These are phyloP conservation scores for Yarrowia deformans DNA, from an alignment of 805 yeast genomes.

Conservation along the genomic window DNA sequence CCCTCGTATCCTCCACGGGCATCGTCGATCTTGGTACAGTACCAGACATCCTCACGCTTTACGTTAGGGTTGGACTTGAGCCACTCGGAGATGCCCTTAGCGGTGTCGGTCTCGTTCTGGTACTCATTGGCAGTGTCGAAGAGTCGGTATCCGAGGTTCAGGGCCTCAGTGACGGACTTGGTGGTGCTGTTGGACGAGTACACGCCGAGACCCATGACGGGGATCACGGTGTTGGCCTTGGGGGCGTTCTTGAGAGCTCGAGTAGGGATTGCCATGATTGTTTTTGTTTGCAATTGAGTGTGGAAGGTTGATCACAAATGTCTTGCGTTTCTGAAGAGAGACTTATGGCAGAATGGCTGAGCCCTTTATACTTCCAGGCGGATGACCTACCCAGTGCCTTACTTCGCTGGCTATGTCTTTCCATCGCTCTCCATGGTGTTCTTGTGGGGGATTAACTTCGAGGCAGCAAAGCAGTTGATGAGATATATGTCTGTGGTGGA, in stretches of 20 bases:
- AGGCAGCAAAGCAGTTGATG: conserved; percentile 7
- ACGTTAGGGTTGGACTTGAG: conserved; percentile 69
- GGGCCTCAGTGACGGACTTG: conserved; percentile 78
- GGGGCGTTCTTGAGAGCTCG: conserved; percentile 32
- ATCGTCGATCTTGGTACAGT: conserved; percentile 90
- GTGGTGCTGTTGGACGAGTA: conserved; percentile 56
- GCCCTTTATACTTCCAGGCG: conserved; percentile 22
- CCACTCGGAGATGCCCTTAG: conserved; percentile 69
- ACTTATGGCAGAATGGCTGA: neutral
- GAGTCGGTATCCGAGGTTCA: conserved; percentile 80
- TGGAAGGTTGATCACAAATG: conserved; percentile 1
- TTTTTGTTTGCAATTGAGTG: neutral
- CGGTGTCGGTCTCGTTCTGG: conserved; percentile 74
- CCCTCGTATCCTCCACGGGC: conserved; percentile 50
- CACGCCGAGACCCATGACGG: conserved; percentile 76
- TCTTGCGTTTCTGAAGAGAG: conserved; percentile 3
- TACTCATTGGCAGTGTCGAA: conserved; percentile 77
- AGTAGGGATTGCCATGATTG: conserved; percentile 8
- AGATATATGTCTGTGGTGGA: neutral
- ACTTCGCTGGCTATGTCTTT: neutral
- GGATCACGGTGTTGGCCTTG: conserved; percentile 62
- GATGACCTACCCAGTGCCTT: neutral
- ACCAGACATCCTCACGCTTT: conserved; percentile 74
- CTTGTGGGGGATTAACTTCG: neutral
- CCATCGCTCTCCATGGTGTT: conserved; percentile 7